Evolutionary conservation across 2,329 filamentous ascomycete species (phyloP), one percentile per base, ranked within the genome.

Genomic region (Sclerotinia spermophila): DNA sequence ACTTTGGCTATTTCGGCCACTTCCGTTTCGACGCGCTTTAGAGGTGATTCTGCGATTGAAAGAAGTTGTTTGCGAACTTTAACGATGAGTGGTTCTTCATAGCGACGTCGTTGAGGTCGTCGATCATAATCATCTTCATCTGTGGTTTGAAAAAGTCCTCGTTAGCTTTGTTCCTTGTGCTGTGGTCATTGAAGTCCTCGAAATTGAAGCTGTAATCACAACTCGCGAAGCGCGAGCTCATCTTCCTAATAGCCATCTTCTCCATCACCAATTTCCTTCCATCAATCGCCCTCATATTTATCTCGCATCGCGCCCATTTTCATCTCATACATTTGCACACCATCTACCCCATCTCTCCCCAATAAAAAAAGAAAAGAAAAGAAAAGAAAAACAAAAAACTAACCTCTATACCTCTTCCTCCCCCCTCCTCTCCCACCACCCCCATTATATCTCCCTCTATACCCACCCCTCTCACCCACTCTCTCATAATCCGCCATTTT

Each of bases 331-430:
- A n/a, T n/a, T n/a, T n/a, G 6, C 15, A 15, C n/a, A 0, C 13
- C n/a, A 27, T 53, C 48, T 5, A 27, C 1, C 5, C 8, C 48
- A 17, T 30, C 21, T 17, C 5, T 15, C 21, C 21, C 11, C 21
- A 21, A 7, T 30, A 30, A 53, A 66, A 15, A 27, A 44, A 19
- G 17, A 53, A 42, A 42, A 30, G 0, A 40, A 40, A 38, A 30
- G 4, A 53, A 53, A 38, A n/a, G 19, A 40, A 55, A 40, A 27
- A 40, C 15, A 42, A 55, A 53, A 13, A 17, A 56, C 60, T 75
- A 80, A 94, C 93, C 93, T 92, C 92, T 86, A 79, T 90, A 91
- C 79, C 93, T 87, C 77, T 91, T 86, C 83, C 96, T 97, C 80
- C 91, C 89, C 77, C 87, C 81, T 72, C 86, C 83, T 71, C 86